Base-by-base conservation (phyloP, 495 filamentous ascomycete species). In the Tuber aestivum region DNA sequence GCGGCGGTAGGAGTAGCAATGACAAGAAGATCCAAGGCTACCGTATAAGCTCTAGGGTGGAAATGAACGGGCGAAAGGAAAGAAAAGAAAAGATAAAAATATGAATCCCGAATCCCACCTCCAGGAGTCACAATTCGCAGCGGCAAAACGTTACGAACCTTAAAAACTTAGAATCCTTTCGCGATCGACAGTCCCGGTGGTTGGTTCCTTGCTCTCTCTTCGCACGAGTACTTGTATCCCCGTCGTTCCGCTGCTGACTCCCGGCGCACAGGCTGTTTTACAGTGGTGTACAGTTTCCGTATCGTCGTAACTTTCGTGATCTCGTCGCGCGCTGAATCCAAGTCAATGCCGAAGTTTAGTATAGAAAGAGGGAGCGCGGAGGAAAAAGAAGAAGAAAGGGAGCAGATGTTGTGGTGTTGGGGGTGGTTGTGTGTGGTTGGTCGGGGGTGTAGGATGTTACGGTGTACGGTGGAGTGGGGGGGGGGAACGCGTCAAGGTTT, bases 401-500 rank as follows among this genome's bases (percentile, higher is more conserved):
- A 32, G n/a, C 50, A 14, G 50, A 61, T 61, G 50, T 27, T 61
- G 50, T 27, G 50, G 50, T 56, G 2, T 56, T n/a, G 48, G 48
- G 23, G 48, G 48, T 56, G 23, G 48, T 56, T 56, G 48, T n/a
- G 48, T 56, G 23, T n/a, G 48, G 44, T 48, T 48, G 44, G 23
- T 56, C 23, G 48, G 23, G 12, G 48, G 23, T 3, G n/a, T n/a
- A 56, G 45, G 48, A 56, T 56, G 48, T 56, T 44, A 18, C n/a
- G n/a, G 42, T 12, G 42, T 4, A n/a, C 10, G 48, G 48, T 56
- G 10, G 8, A 3, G 56, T 5, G 32, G 56, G 27, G 56, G n/a
- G 27, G 50, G 56, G 27, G 56, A 65, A 65, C 56, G 56, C 56
- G 56, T 65, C 56, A 16, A 65, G 27, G 56, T 65, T 65, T 65